phyloP scores from a whole-genome alignment of 2,329 filamentous ascomycete genomes.

The Chaetomium sp. region DNA sequence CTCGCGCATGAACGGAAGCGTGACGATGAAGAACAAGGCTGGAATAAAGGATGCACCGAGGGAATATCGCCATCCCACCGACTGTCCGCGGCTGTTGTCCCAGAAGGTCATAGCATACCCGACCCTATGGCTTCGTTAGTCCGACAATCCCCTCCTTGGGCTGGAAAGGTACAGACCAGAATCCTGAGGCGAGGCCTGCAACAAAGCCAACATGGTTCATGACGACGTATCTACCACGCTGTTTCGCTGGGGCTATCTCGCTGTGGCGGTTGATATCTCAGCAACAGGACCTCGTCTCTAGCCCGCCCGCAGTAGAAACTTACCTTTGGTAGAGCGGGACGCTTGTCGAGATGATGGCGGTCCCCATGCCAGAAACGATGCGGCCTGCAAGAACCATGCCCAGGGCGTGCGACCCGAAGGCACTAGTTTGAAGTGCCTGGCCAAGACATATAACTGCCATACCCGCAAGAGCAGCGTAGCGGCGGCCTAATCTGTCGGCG shows the following conservation, averaged over 20 bases:
- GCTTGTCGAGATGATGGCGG: slow-evolving; percentile 57
- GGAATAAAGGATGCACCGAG: slow-evolving; percentile 55
- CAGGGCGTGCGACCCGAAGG: slow-evolving; percentile 46
- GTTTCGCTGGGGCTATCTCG: slow-evolving; percentile 56
- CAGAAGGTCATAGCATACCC: slow-evolving; percentile 60
- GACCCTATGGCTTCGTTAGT: slow-evolving; percentile 45
- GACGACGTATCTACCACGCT: slow-evolving; percentile 59
- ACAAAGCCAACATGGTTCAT: slow-evolving; percentile 63
- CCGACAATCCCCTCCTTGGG: background rate
- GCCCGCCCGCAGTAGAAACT: background rate
- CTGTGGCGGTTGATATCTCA: slow-evolving; percentile 38
- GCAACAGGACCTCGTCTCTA: background rate
- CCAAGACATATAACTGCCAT: slow-evolving; percentile 52
- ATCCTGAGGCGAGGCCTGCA: slow-evolving; percentile 54
- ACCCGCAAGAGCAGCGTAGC: slow-evolving; percentile 53
- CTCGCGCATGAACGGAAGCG: slow-evolving; percentile 57
- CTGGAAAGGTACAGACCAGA: slow-evolving; percentile 48
- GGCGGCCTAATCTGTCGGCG: slow-evolving; percentile 55
- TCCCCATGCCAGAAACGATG: slow-evolving; percentile 55
- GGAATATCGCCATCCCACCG: slow-evolving; percentile 56
- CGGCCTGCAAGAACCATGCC: slow-evolving; percentile 55
- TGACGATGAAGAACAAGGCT: slow-evolving; percentile 51
- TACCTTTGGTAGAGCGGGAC: slow-evolving; percentile 62
- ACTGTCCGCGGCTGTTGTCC: slow-evolving; percentile 46
- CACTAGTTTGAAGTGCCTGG: slow-evolving; percentile 50